Base-by-base conservation (phyloP, 768 basidiomycete species). In the Neoboletus subvelutipes region DNA sequence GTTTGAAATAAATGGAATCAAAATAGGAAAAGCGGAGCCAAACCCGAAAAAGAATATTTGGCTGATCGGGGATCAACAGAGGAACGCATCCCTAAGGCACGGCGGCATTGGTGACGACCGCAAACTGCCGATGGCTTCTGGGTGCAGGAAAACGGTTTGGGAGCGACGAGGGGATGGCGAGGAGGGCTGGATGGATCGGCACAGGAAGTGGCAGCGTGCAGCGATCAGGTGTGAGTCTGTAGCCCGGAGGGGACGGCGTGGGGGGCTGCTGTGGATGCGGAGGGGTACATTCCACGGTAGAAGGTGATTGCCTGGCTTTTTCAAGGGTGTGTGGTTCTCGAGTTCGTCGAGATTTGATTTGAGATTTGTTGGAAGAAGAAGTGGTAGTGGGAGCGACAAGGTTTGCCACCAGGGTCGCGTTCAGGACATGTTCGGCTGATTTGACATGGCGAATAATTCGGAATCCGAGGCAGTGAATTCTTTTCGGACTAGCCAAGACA, bases 61-160 rank as follows among this genome's bases (percentile, higher is more conserved):
- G 67, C 75, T 84, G 83, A 84, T 84, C 81, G 77, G 81, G 81
- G 83, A 84, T 84, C 83, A 84, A 77, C 71, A 72, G 72, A 77
- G 75, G 71, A 64, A 70, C 70, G 56, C 67, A 69, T 61, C 57
- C 60, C 54, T 58, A 51, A 72, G 71, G 71, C 62, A 72, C 73
- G 31, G 45, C 60, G 71, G 64, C 51, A 59, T 54, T 63, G 57
- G 53, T 56, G 52, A 60, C 69, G 48, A 63, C 65, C 71, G 71
- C 67, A 63, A 65, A 53, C 36, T 72, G 70, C 71, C 71, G 69
- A 40, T 8, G 24, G 9, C 22, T 24, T 42, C 22, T 40, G 36
- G 8, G 36, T 37, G 36, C 17, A 36, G 34, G 34, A 11, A 15
- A 34, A 15, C 13, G 1, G 34, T 36, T 8, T 29, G 40, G 31